Percentiles rank a stretch among this genome's conserved stretches.
Conservation (phyloP, 2,329 filamentous ascomycete species). For the Aspergillus hiratsukae region DNA sequence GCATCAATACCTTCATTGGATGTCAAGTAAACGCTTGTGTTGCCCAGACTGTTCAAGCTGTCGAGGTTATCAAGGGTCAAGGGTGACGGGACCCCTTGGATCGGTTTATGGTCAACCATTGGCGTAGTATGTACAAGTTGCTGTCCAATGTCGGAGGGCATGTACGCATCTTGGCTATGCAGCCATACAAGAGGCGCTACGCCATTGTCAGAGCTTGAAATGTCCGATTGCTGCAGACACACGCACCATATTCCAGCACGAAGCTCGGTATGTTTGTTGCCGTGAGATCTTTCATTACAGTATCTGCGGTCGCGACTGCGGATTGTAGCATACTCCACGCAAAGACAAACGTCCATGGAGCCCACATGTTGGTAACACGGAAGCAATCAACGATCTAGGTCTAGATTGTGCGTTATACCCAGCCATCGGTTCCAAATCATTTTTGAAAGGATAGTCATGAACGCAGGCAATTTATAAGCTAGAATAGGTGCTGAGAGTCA, state of each 20-base stretch:
- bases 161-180: constrained; percentile 45
- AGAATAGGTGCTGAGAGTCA: not conserved
- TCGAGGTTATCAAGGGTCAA: constrained; percentile 48
- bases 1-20: constrained; percentile 46
- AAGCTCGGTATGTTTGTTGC: constrained; percentile 37
- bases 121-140: constrained; percentile 47
- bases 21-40: constrained; percentile 47
- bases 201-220: constrained; percentile 1
- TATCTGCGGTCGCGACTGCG: not conserved
- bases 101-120: constrained; percentile 37
- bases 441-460: not conserved
- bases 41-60: constrained; percentile 43
- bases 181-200: constrained; percentile 51
- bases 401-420: not conserved
- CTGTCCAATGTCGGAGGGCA: constrained; percentile 46
- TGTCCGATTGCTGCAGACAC: not conserved
- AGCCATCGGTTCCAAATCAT: not conserved
- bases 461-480: not conserved
- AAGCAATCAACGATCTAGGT: not conserved
- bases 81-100: constrained; percentile 36
- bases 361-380: not conserved
- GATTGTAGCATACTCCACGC: not conserved
- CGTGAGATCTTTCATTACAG: constrained; percentile 1
- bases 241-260: constrained; percentile 44
- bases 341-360: not conserved